A percentile compares a stretch with the other conserved stretches of the same genome.
phyloP scores from a whole-genome alignment of 1,139 yeast species.

The Hyphopichia fennica region DNA sequence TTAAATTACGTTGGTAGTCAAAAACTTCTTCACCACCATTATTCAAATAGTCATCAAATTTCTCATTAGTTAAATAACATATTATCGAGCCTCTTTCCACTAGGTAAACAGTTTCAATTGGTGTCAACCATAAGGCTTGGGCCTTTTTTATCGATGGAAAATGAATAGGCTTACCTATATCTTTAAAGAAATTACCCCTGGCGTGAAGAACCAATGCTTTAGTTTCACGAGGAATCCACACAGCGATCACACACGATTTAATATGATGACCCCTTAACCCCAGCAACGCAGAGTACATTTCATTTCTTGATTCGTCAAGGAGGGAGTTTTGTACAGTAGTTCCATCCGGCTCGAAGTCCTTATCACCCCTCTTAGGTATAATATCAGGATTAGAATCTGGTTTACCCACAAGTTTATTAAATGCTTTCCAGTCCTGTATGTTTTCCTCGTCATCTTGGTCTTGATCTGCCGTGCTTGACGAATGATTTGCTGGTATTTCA shows the following conservation, averaged over 20 bases:
- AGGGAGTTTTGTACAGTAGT: slow-evolving; percentile 56
- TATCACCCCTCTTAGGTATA: slow-evolving; percentile 74
- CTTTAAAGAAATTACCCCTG: slow-evolving; percentile 71
- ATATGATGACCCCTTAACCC: slow-evolving; percentile 60
- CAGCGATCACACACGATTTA: slow-evolving; percentile 44
- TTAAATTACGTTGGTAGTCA: slow-evolving; percentile 19
- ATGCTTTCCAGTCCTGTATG: slow-evolving; percentile 66
- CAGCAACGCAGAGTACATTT: slow-evolving; percentile 71
- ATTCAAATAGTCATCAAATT: slow-evolving; percentile 15
- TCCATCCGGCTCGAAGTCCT: slow-evolving; percentile 86
- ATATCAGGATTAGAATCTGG: slow-evolving; percentile 16
- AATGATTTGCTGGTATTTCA: no score
- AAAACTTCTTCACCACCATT: slow-evolving; percentile 22
- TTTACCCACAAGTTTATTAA: slow-evolving; percentile 21
- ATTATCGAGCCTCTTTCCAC: slow-evolving; percentile 81
- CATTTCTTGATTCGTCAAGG: slow-evolving; percentile 56
- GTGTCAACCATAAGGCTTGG: slow-evolving; percentile 47
- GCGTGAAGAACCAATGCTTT: slow-evolving; percentile 56
- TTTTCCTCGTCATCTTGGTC: slow-evolving; percentile 54
- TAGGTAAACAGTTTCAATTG: slow-evolving; percentile 73
- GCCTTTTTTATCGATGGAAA: slow-evolving; percentile 13
- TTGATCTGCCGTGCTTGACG: background rate
- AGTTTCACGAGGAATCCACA: slow-evolving; percentile 45
- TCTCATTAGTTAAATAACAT: slow-evolving; percentile 40
- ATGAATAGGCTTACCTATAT: slow-evolving; percentile 60